These are phyloP conservation scores for Leccinum obscurum DNA, from an alignment of 768 basidiomycete species.

Conservation along the genomic window DNA sequence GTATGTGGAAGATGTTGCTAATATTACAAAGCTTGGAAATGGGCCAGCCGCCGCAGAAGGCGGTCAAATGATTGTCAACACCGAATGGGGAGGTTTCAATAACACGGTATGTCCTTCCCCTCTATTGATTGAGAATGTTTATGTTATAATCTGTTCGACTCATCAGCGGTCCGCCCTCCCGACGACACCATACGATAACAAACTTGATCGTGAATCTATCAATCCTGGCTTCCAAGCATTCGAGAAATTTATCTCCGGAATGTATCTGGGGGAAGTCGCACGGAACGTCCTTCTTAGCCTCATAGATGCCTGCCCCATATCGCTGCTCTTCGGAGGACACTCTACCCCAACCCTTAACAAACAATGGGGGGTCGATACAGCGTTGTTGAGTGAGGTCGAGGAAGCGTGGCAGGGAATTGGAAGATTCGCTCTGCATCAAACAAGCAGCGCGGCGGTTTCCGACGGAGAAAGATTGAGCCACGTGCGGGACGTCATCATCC, in stretches of 20 bases:
- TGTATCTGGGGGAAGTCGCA: conserved; percentile 96
- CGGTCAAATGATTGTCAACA: conserved; percentile 92
- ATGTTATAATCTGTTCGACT: conserved; percentile 3
- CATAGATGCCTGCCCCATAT: conserved; percentile 69
- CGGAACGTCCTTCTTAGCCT: conserved; percentile 83
- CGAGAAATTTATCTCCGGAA: conserved; percentile 98
- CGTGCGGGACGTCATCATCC: conserved; percentile 60
- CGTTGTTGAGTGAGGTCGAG: conserved; percentile 85
- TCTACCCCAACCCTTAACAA: conserved; percentile 72
- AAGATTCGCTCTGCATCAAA: conserved; percentile 28
- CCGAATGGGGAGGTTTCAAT: conserved; percentile 98
- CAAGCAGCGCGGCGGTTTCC: conserved; percentile 1
- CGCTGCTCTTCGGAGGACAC: conserved; percentile 80
- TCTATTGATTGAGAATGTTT: not conserved
- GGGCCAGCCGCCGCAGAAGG: conserved; percentile 56
- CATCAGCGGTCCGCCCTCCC: conserved; percentile 77
- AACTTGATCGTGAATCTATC: conserved; percentile 90
- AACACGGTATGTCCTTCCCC: conserved; percentile 64
- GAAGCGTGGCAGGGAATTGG: conserved; percentile 63
- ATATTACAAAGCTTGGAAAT: conserved; percentile 81
- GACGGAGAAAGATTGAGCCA: conserved; percentile 44
- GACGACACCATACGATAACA: conserved; percentile 87
- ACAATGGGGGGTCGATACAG: conserved; percentile 94
- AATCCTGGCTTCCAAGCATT: conserved; percentile 93
- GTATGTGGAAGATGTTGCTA: conserved; percentile 85